Conservation (phyloP, 1,284 basidiomycete species). For the Ceratobasidium sp. region DNA sequence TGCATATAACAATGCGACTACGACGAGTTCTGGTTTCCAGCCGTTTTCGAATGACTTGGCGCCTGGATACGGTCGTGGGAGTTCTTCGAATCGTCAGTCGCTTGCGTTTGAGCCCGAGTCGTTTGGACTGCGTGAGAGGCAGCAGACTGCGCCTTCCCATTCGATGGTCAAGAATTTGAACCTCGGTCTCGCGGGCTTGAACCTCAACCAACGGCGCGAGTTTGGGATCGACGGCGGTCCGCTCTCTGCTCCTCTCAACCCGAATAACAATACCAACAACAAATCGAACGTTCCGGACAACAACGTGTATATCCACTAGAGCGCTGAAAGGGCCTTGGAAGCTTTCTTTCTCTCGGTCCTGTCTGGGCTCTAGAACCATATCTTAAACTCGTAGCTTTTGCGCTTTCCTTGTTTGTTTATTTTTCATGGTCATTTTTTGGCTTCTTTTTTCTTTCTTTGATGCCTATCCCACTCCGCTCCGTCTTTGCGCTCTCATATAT, state of each 20-base stretch:
- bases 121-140: constrained; percentile 41
- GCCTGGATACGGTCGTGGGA: constrained; percentile 12
- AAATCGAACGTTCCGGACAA: constrained; percentile 25
- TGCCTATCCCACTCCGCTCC: constrained; percentile 26
- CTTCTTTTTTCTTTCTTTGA: background rate
- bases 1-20: constrained; percentile 18
- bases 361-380: constrained; percentile 38
- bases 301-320: constrained; percentile 45
- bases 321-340: constrained; percentile 36
- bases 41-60: constrained; percentile 30
- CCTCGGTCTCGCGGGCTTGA: constrained; percentile 36
- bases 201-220: constrained; percentile 37
- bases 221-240: constrained; percentile 37
- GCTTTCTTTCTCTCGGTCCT: constrained; percentile 7
- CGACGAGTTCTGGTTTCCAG: constrained; percentile 15
- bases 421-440: background rate
- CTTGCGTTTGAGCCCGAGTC: constrained; percentile 38
- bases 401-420: constrained; percentile 34
- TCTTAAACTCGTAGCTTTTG: constrained; percentile 14
- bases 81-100: constrained; percentile 18
- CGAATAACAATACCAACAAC: constrained; percentile 8
- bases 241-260: constrained; percentile 27
- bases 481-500: constrained; percentile 29
- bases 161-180: constrained; percentile 25
- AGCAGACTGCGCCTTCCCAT: constrained; percentile 30